Base-by-base conservation (phyloP, 1,284 basidiomycete species). In the Ustilago trichophora region DNA sequence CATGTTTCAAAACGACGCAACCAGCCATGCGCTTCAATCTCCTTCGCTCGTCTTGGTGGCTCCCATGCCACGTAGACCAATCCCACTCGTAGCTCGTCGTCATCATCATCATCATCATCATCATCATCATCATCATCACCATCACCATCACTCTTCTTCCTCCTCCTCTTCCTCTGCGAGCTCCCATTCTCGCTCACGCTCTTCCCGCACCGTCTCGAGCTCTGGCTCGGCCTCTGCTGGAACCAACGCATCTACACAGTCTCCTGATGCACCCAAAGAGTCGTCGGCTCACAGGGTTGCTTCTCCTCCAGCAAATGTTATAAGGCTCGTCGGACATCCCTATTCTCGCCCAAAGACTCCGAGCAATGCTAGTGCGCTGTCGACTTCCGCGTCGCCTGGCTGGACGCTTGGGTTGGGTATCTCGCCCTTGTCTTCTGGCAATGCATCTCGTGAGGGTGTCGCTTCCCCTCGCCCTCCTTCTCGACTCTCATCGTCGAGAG, bases 51-150 rank as follows among this genome's bases (percentile, higher is more conserved):
- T 59, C 5, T 22, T 70, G 33, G 60, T 70, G 10, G 67, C 67
- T 6, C 67, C 67, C 15, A 56, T 60, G 57, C 60, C 67, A 29
- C 60, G 67, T 32, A 21, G 67, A 18, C 67, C 67, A 10, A 70
- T 70, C 25, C 56, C 67, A 1, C 60, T 70, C 16, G 67, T 70
- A 25, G 60, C 60, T 44, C 51, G 67, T 15, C 31, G 53, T 6
- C 51, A 69, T n/a, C 64, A 58, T 16, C 60, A 64, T 31, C 63
- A 53, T 22, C 49, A 56, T n/a, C n/a, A n/a, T n/a, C n/a, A n/a
- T n/a, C 32, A 25, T n/a, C n/a, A n/a, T n/a, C n/a, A n/a, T n/a
- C n/a, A n/a, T n/a, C n/a, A n/a, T n/a, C n/a, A n/a, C n/a, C n/a
- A n/a, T n/a, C n/a, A n/a, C n/a, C n/a, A n/a, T n/a, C n/a, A n/a